Base-by-base conservation (phyloP, 75 land plant species). In the Isoetes taiwanensis region DNA sequence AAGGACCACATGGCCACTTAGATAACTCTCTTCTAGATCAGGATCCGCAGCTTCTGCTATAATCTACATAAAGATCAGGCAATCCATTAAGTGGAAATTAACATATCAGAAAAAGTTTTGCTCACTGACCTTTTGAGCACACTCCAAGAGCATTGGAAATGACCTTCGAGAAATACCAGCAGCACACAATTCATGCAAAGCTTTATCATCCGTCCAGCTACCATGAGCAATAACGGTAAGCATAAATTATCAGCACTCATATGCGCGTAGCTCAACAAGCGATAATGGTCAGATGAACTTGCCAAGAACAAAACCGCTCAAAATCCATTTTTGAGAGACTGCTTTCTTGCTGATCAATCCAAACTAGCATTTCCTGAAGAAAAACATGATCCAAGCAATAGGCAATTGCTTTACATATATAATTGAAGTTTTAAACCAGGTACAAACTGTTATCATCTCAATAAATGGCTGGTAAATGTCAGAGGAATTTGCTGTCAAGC, bases 131-230 rank as follows among this genome's bases (percentile, higher is more conserved):
- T 85, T 80, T 5, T 32, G 64, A 27, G 82, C 86, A 75, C 87
- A 90, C 43, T 80, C 80, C 31, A 74, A 62, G 43, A 82, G 57
- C 19, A 80, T 61, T 29, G 75, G 75, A 52, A 85, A 90, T 52
- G 34, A 58, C 32, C 78, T 73, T 41, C 42, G 79, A 25, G 82
- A 63, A 30, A 82, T 76, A 30, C 90, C 85, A 60, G 87, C 93
- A 34, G 71, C 76, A 68, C 74, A 64, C 28, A 90, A 76, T 55
- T 90, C 86, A 43, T 52, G 69, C 30, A 78, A 34, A 59, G 87
- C 97, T 43, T 78, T 74, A 43, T 74, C 65, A 34, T 87, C 97
- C 43, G 81, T 82, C 96, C 96, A 90, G 73, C 96, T 90, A n/a
- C n/a, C n/a, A n/a, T n/a, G n/a, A n/a, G n/a, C n/a, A n/a, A n/a